Conservation (phyloP, 2,329 filamentous ascomycete genomes). For the Cladophialophora chaetospira region DNA sequence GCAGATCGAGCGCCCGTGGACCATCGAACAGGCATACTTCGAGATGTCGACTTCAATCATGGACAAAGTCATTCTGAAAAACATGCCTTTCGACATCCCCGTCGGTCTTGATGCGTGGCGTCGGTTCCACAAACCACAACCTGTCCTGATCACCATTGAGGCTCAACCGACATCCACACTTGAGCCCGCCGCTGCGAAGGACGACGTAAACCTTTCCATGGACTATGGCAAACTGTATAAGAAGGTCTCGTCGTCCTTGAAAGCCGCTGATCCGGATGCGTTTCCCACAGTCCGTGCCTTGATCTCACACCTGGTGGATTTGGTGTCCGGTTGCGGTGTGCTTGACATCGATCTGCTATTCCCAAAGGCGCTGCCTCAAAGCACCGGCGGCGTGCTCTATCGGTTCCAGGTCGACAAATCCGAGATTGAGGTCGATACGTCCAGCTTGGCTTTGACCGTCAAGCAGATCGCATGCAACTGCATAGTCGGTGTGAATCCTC, state of each 20-base stretch:
- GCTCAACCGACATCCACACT: constrained; percentile 45
- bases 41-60: constrained; percentile 4
- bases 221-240: constrained; percentile 53
- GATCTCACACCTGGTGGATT: constrained; percentile 15
- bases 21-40: neutral
- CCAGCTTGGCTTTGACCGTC: constrained; percentile 37
- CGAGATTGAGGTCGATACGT: constrained; percentile 17
- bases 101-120: constrained; percentile 51
- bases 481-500: constrained; percentile 56
- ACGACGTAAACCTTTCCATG: constrained; percentile 49
- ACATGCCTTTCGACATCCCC: constrained; percentile 48
- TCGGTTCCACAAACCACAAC: constrained; percentile 48
- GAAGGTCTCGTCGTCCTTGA: constrained; percentile 37
- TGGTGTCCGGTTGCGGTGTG: constrained; percentile 23
- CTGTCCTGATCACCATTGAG: constrained; percentile 46
- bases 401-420: constrained; percentile 35
- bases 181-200: constrained; percentile 44
- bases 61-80: constrained; percentile 39
- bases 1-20: neutral
- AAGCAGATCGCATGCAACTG: constrained; percentile 48
- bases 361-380: constrained; percentile 49
- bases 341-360: constrained; percentile 34
- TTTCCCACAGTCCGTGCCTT: constrained; percentile 28
- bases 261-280: constrained; percentile 7
- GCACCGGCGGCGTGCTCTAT: constrained; percentile 46